phyloP scores from a whole-genome alignment of 164 flowering plant species.

The Tetrastigma voinierianum region DNA sequence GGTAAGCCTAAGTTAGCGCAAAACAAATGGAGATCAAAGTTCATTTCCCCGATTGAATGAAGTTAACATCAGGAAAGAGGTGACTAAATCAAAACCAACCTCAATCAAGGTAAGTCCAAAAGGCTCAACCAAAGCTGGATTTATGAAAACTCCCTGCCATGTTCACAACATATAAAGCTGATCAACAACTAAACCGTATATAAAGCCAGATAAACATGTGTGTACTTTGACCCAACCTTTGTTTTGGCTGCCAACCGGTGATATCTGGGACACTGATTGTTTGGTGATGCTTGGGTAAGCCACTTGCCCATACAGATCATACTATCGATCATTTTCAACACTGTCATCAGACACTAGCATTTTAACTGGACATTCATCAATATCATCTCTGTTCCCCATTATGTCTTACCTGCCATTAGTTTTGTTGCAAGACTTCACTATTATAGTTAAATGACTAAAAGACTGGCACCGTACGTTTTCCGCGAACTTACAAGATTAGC shows the following conservation, averaged over 20 bases:
- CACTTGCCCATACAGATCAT: slow-evolving; percentile 91
- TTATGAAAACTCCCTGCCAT: slow-evolving; percentile 93
- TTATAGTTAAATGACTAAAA: not conserved
- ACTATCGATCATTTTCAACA: slow-evolving; percentile 81
- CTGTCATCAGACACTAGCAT: slow-evolving; percentile 76
- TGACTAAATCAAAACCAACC: slow-evolving; percentile 42
- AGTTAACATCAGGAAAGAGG: not conserved
- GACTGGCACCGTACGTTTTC: not conserved
- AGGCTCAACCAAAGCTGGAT: slow-evolving; percentile 96
- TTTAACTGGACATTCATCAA: slow-evolving; percentile 87
- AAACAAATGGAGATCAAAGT: slow-evolving; percentile 8
- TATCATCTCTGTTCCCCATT: slow-evolving; percentile 95
- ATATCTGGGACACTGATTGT: slow-evolving; percentile 92
- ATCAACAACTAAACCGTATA: slow-evolving; percentile 4
- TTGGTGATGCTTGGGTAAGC: slow-evolving; percentile 98
- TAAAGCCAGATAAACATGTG: not conserved
- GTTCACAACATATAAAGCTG: slow-evolving; percentile 3
- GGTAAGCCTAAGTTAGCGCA: slow-evolving; percentile 58
- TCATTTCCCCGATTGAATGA: not conserved
- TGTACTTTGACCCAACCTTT: slow-evolving; percentile 43
- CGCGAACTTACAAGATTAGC: slow-evolving; percentile 79
- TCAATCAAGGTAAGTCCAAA: slow-evolving; percentile 96
- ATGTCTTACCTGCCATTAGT: slow-evolving; percentile 50
- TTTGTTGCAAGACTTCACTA: not conserved
- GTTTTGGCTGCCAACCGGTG: slow-evolving; percentile 83